Base-by-base conservation (phyloP, 1,284 basidiomycete species). In the Gastroboletus turbinatus region DNA sequence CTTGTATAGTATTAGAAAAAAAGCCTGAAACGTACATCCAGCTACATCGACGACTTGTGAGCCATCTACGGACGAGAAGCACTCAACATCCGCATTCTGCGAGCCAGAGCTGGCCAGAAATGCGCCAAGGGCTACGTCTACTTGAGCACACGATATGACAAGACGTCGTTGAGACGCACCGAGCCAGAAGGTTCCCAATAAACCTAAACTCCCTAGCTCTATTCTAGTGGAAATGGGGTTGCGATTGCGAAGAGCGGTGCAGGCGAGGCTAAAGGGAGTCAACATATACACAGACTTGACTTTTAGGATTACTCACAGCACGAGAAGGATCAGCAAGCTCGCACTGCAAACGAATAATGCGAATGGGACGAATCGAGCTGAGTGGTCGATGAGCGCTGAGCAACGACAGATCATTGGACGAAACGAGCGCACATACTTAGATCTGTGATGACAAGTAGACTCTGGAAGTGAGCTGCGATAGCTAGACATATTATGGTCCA, bases 281-380 rank as follows among this genome's bases (percentile, higher is more conserved):
- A 61, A 58, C 32, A 49, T 46, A 35, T 46, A 40, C 43, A 50
- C 19, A 27, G 9, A 13, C 3, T 29, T 30, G 33, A 38, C n/a
- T 44, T 21, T n/a, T 33, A n/a, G 13, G 29, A 53, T 21, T 6
- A 67, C 85, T 66, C 59, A 90, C 88, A 92, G 78, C 52, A 82
- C 73, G 46, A 83, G 63, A 55, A 90, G 79, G 63, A 90, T 81
- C 60, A 88, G 71, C 65, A 91, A 67, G 67, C 85, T 89, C 40
- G 79, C 81, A 43, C 77, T 76, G 63, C 85, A 88, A 43, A 90
- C 88, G 63, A 92, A 92, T 67, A 92, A 82, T 55, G 89, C 85
- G 64, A 91, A 89, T 19, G 90, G 90, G 46, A 92, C 84, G 69
- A 92, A 92, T 76, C 84, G 87, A 75, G 89, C 90, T 92, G 59